These are phyloP conservation scores for Cordyceps pruinosa DNA, from an alignment of 2,329 filamentous ascomycete species.

Conservation along the genomic window DNA sequence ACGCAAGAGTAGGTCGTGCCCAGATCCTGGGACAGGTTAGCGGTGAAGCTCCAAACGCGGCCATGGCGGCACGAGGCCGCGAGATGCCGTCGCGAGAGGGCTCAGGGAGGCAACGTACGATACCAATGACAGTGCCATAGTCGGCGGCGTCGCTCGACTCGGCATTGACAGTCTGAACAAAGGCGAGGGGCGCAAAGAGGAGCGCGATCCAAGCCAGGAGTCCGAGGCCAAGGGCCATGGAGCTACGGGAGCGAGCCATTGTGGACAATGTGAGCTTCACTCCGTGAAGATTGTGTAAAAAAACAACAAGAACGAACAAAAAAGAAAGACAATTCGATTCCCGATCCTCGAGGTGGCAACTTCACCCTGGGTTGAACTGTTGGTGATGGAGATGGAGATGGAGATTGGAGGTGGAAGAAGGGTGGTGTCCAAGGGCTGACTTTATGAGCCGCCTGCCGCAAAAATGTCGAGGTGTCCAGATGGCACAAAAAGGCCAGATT, in stretches of 20 bases:
- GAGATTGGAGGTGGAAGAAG: slow-evolving; percentile 24
- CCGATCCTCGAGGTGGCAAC: slow-evolving; percentile 24
- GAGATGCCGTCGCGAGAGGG: background rate
- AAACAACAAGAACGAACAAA: slow-evolving; percentile 17
- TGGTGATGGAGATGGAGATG: slow-evolving; percentile 22
- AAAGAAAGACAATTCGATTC: slow-evolving; percentile 19
- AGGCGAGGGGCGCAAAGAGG: slow-evolving; percentile 78
- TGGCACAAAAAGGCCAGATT: slow-evolving; percentile 44
- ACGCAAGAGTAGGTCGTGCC: slow-evolving; percentile 88
- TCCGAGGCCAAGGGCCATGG: slow-evolving; percentile 75
- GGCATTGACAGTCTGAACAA: slow-evolving; percentile 62
- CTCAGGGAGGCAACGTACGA: slow-evolving; percentile 46
- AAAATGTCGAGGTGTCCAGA: slow-evolving; percentile 40
- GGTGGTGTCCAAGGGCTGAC: slow-evolving; percentile 17
- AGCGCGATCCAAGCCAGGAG: slow-evolving; percentile 86
- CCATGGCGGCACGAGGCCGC: background rate
- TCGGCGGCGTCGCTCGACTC: slow-evolving; percentile 66
- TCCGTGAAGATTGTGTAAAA: slow-evolving; percentile 11
- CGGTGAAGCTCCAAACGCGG: background rate
- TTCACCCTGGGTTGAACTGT: slow-evolving; percentile 22
- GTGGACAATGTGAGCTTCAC: slow-evolving; percentile 19
- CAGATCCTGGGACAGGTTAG: slow-evolving; percentile 52
- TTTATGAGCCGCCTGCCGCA: slow-evolving; percentile 30
- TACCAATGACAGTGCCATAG: slow-evolving; percentile 88
- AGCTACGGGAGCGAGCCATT: slow-evolving; percentile 56